phyloP scores from a whole-genome alignment of 257 asterid species.

The Solanum bulbocastanum region DNA sequence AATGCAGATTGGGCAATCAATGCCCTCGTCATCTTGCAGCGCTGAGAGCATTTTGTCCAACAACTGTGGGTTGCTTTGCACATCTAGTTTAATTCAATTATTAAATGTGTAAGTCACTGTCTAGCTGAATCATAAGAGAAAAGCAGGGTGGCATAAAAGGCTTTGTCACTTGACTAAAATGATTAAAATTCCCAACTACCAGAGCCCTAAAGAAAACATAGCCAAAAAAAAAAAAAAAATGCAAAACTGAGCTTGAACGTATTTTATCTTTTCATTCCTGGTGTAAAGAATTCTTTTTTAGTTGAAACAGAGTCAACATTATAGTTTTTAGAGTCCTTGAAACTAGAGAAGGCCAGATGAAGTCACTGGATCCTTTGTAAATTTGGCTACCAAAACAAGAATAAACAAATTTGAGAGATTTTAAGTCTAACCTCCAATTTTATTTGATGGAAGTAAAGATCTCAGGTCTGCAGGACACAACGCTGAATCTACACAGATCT shows the following conservation, averaged over 20 bases:
- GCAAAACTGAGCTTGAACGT: background rate
- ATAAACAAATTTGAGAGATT: background rate
- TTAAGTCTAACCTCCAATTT: conserved; percentile 57
- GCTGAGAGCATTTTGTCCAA: conserved; percentile 43
- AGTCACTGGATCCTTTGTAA: background rate
- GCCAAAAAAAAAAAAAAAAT: background rate
- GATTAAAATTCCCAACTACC: background rate
- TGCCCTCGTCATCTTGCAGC: conserved; percentile 65
- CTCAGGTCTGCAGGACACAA: conserved; percentile 38
- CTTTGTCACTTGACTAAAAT: background rate
- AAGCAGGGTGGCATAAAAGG: background rate
- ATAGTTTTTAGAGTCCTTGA: background rate
- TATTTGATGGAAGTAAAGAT: conserved; percentile 45
- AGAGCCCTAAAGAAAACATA: background rate
- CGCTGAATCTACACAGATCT: conserved; percentile 47
- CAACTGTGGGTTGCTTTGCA: conserved; percentile 50
- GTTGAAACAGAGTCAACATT: background rate
- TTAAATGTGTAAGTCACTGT: background rate
- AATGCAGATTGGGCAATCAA: conserved; percentile 68
- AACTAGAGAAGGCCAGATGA: background rate
- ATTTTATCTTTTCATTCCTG: background rate
- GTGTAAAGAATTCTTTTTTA: background rate
- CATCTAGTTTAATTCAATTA: conserved; percentile 33
- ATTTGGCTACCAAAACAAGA: background rate
- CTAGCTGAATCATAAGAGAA: background rate